These are phyloP conservation scores for Bolboschoenoplectus hybrid DNA, from an alignment of 202 grass and related monocot species.

Conservation along the genomic window DNA sequence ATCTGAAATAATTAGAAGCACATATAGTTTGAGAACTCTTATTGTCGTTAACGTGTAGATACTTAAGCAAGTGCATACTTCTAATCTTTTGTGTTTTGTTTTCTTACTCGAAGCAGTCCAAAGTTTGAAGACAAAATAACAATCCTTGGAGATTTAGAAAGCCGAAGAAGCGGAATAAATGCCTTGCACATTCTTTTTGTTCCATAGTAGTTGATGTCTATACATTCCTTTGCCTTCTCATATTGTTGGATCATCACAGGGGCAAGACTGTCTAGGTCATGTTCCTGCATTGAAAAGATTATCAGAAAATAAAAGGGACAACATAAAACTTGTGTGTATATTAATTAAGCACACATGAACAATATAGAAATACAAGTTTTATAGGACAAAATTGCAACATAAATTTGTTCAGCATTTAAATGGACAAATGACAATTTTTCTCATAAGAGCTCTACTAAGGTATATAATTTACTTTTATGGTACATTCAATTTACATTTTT, in stretches of 20 bases:
- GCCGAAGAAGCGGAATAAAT: slow-evolving; percentile 49
- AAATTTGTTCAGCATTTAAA: neutral
- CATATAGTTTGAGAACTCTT: neutral
- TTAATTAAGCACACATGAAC: neutral
- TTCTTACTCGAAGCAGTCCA: slow-evolving; percentile 44
- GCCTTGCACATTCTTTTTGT: slow-evolving; percentile 44
- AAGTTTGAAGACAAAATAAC: slow-evolving; percentile 50
- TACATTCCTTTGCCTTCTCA: slow-evolving; percentile 52
- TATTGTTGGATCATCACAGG: slow-evolving; percentile 36
- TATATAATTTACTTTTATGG: no score
- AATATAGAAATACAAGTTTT: no score
- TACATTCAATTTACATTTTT: no score
- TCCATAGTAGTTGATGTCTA: slow-evolving; percentile 57
- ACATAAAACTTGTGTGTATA: neutral
- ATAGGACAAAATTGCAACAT: neutral
- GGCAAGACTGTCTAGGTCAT: slow-evolving; percentile 21
- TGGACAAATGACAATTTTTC: no score
- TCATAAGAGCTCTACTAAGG: no score
- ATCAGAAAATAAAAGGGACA: neutral
- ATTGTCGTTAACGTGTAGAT: neutral
- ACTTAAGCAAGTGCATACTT: neutral
- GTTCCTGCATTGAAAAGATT: slow-evolving; percentile 10
- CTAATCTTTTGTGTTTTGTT: neutral
- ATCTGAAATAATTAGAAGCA: slow-evolving; percentile 34
- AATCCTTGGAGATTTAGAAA: slow-evolving; percentile 49